Evolutionary conservation across 306 rosid species (phyloP).

Genomic region (Castanea crenata): DNA sequence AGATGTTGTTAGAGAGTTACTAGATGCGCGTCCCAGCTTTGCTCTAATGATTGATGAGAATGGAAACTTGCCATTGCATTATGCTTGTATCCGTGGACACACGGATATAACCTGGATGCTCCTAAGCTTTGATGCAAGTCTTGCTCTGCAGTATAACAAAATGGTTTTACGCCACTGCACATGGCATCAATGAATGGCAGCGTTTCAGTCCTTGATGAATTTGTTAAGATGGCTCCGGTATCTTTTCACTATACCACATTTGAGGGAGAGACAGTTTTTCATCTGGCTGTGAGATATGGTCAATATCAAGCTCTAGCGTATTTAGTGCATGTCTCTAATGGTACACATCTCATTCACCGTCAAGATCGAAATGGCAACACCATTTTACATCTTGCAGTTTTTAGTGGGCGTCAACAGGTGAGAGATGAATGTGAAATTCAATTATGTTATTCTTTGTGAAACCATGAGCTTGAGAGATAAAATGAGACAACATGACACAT

Average conservation of each 20-base stretch:
- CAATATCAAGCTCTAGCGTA: conserved; percentile 45
- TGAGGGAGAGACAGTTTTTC: conserved; percentile 73
- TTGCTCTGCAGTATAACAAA: conserved; percentile 47
- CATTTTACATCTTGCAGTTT: conserved; percentile 63
- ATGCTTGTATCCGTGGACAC: conserved; percentile 40
- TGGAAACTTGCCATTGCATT: conserved; percentile 61
- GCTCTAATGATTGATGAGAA: conserved; percentile 37
- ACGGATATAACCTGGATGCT: conserved; percentile 53
- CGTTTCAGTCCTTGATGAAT: conserved; percentile 48
- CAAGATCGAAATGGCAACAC: conserved; percentile 56
- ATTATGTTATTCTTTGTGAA: not conserved
- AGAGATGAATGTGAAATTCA: not conserved
- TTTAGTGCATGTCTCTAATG: conserved; percentile 46
- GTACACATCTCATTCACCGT: conserved; percentile 35
- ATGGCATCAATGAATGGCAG: conserved; percentile 56
- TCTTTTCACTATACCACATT: conserved; percentile 48
- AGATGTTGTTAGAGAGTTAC: conserved; percentile 62
- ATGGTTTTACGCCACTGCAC: conserved; percentile 70
- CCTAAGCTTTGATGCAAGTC: conserved; percentile 39
- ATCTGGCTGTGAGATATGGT: conserved; percentile 64
- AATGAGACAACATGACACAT: not conserved
- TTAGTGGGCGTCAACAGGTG: conserved; percentile 51
- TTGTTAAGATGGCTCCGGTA: conserved; percentile 34
- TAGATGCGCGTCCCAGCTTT: conserved; percentile 38
- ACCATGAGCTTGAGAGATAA: not conserved